Percentiles rank a stretch among this genome's conserved stretches.
These are phyloP conservation scores for Castanopsis chinensis DNA, from an alignment of 306 rosid genomes.

Conservation along the genomic window DNA sequence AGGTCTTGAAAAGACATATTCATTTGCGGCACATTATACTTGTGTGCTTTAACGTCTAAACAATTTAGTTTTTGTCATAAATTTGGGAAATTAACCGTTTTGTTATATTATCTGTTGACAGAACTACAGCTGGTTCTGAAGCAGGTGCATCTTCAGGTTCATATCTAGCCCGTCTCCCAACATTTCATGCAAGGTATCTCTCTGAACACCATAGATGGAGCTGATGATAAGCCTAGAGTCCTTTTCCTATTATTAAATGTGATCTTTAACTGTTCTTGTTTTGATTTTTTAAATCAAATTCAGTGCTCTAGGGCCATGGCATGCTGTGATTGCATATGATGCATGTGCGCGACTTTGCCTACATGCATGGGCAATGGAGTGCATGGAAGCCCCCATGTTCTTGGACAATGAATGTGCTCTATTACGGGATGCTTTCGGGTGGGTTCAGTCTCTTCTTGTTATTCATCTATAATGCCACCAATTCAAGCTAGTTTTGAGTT, in stretches of 20 bases:
- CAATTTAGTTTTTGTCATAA: slow-evolving; percentile 4
- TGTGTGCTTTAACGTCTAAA: background rate
- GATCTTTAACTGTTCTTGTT: slow-evolving; percentile 22
- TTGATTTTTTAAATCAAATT: slow-evolving; percentile 27
- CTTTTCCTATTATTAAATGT: background rate
- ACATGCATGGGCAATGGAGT: slow-evolving; percentile 99
- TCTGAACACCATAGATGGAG: slow-evolving; percentile 8
- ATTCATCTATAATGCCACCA: slow-evolving; percentile 10
- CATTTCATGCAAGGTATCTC: slow-evolving; percentile 87
- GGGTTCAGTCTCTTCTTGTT: slow-evolving; percentile 30
- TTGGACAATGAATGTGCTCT: slow-evolving; percentile 90
- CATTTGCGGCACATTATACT: background rate
- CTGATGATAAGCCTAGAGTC: slow-evolving; percentile 2
- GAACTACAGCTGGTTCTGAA: slow-evolving; percentile 64
- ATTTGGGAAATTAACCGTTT: slow-evolving; percentile 4
- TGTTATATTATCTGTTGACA: slow-evolving; percentile 29
- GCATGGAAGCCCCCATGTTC: slow-evolving; percentile 98
- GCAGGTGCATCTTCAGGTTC: slow-evolving; percentile 56
- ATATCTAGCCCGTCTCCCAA: slow-evolving; percentile 71
- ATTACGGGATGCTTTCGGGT: slow-evolving; percentile 88
- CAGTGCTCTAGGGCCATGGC: slow-evolving; percentile 98
- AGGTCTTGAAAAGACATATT: background rate
- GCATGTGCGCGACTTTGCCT: slow-evolving; percentile 97
- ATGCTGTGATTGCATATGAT: slow-evolving; percentile 86
- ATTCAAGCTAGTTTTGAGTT: background rate